These are phyloP conservation scores for Martensiomyces pterosporus DNA, from an alignment of 192 early-diverging fungal species.

Conservation along the genomic window DNA sequence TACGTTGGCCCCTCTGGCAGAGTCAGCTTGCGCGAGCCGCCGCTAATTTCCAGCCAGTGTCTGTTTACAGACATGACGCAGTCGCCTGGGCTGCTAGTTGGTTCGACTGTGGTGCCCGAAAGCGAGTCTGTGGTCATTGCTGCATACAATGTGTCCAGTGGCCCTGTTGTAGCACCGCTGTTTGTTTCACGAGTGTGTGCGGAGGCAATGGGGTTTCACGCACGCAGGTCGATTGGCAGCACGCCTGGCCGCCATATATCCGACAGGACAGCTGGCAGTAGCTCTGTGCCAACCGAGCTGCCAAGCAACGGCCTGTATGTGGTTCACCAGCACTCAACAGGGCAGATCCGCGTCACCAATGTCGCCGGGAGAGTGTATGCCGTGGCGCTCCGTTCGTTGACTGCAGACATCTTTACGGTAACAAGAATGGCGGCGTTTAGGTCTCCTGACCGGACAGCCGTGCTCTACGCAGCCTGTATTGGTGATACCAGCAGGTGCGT, in stretches of 20 bases:
- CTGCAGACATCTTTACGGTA: slow-evolving; percentile 23
- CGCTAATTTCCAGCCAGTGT: slow-evolving; percentile 10
- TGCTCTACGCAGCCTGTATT: slow-evolving; percentile 28
- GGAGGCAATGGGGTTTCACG: neutral
- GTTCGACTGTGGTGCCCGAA: slow-evolving; percentile 4
- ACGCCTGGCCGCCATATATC: no score
- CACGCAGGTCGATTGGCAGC: no score
- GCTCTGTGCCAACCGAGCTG: no score
- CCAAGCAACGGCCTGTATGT: slow-evolving; percentile 2
- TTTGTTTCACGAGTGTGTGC: slow-evolving; percentile 3
- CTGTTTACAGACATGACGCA: slow-evolving; percentile 33
- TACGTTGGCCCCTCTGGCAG: slow-evolving; percentile 1
- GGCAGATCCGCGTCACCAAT: neutral
- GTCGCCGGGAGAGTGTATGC: neutral
- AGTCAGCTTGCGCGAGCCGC: slow-evolving; percentile 1
- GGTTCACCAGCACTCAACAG: slow-evolving; percentile 33
- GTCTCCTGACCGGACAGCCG: slow-evolving; percentile 15
- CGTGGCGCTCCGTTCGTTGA: slow-evolving; percentile 17
- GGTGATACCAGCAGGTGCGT: slow-evolving; percentile 26
- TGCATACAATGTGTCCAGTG: slow-evolving; percentile 16
- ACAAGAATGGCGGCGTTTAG: slow-evolving; percentile 13
- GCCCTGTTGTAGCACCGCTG: slow-evolving; percentile 15
- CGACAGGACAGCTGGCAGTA: no score
- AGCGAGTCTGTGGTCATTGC: slow-evolving; percentile 8
- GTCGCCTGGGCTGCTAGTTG: slow-evolving; percentile 6